Base-by-base conservation (phyloP, 352 stramenopile species). In the Peronospora tabacina region DNA sequence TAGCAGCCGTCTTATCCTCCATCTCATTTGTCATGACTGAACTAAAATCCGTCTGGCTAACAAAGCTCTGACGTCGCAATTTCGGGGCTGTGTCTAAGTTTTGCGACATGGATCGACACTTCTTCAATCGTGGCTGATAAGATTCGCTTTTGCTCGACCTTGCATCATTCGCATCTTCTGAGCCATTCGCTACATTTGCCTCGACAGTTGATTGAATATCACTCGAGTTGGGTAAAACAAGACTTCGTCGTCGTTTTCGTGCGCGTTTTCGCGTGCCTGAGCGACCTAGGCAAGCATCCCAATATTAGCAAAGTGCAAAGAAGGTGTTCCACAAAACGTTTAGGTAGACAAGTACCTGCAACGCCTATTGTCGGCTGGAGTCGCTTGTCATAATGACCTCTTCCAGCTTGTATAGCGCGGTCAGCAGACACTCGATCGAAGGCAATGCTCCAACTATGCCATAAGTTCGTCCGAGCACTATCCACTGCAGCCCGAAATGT, bases 21-120 rank as follows among this genome's bases (percentile, higher is more conserved):
- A n/a, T 24, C 26, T 49, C 36, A 28, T 39, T 49, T 33, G 16
- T 38, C 20, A 41, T 9, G 0, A 12, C 24, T 7, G 49, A 44
- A 12, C 50, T 36, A 32, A 74, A 41, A 12, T 58, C 29, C 10
- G 78, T 49, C 0, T 44, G 34, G 3, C 46, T 53, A 1, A 69
- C 45, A 26, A 75, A 74, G 34, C 68, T 78, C 49, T 78, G 68
- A n/a, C 68, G 65, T 0, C 62, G 65, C 26, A 45, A 45, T 36
- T 55, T 64, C 9, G 41, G 41, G 5, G 19, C 29, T 34, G 43
- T 37, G n/a, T 58, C 47, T 24, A 17, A 22, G 28, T 49, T 39
- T 6, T 41, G 38, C 20, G 40, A 28, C 7, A 40, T 44, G 5
- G 36, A 30, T 45, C 49, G 34, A 34, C 40, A 44, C 9, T 40